Percentiles rank a stretch among this genome's conserved stretches.
phyloP scores from a whole-genome alignment of 192 early-diverging fungal genomes.

The Rhizoclosmatium globosum region DNA sequence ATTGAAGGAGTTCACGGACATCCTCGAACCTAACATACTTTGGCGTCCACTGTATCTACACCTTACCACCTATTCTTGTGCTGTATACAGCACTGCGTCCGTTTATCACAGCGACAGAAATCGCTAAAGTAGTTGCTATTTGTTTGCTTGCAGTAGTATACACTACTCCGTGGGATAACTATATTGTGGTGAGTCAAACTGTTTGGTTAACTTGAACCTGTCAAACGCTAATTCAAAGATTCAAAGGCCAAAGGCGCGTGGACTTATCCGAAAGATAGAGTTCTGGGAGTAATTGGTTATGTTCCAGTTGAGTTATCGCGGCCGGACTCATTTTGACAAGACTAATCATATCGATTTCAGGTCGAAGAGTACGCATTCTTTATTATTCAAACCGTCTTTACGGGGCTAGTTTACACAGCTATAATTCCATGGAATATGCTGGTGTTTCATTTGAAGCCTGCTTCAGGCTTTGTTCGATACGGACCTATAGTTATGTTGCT shows the following conservation, averaged over 20 bases:
- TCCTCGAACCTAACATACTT: conserved; percentile 64
- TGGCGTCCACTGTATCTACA: conserved; percentile 60
- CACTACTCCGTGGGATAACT: conserved; percentile 66
- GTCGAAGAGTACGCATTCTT: conserved; percentile 69
- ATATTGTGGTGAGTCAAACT: conserved; percentile 49
- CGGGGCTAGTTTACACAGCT: conserved; percentile 27
- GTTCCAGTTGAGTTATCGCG: conserved; percentile 43
- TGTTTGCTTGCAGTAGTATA: conserved; percentile 52
- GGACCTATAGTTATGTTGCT: conserved; percentile 6
- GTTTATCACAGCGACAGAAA: conserved; percentile 37
- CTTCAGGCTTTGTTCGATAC: neutral
- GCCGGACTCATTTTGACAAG: too few species aligned
- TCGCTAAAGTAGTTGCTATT: conserved; percentile 16
- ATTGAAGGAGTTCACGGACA: too few species aligned
- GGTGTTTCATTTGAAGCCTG: conserved; percentile 19
- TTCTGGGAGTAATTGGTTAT: conserved; percentile 62
- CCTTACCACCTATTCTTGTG: conserved; percentile 49
- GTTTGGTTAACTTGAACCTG: too few species aligned
- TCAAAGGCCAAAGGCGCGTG: conserved; percentile 47
- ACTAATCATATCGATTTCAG: conserved; percentile 15
- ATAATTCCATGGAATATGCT: conserved; percentile 28
- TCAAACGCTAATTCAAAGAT: neutral
- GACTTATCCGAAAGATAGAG: conserved; percentile 55
- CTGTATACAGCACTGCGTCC: conserved; percentile 40
- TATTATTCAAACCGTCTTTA: conserved; percentile 61